A percentile compares a stretch with the other conserved stretches of the same genome.
phyloP scores from a whole-genome alignment of 495 filamentous ascomycete species.

The Hypomontagnella submonticulosa region DNA sequence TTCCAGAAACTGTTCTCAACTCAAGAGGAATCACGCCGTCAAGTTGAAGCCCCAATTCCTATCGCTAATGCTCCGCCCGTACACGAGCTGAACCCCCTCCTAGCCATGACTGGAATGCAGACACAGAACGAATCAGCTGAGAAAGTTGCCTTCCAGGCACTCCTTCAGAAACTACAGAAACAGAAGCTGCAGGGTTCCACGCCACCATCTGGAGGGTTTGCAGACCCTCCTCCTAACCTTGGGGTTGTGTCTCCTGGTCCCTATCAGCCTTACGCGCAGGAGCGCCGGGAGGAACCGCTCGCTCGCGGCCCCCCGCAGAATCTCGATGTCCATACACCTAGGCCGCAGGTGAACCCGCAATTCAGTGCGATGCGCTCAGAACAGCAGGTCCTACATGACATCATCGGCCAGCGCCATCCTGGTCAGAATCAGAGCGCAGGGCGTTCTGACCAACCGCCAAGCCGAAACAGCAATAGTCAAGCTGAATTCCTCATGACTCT shows the following conservation, averaged over 20 bases:
- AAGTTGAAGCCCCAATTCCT: slow-evolving; percentile 62
- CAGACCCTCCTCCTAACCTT: slow-evolving; percentile 49
- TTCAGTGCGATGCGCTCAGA: slow-evolving; percentile 57
- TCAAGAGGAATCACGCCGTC: slow-evolving; percentile 67
- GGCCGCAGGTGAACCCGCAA: slow-evolving; percentile 53
- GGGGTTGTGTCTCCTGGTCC: slow-evolving; percentile 54
- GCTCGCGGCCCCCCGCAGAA: slow-evolving; percentile 47
- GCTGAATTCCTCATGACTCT: slow-evolving; percentile 66
- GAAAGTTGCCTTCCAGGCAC: slow-evolving; percentile 88
- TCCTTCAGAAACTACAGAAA: slow-evolving; percentile 81
- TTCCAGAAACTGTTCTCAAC: slow-evolving; percentile 86
- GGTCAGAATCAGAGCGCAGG: slow-evolving; percentile 48
- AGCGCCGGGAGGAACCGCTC: slow-evolving; percentile 54
- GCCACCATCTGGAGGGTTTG: slow-evolving; percentile 39
- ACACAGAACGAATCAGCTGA: slow-evolving; percentile 72
- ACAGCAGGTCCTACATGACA: slow-evolving; percentile 62
- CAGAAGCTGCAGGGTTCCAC: slow-evolving; percentile 45
- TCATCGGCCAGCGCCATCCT: slow-evolving; percentile 62
- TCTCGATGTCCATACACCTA: slow-evolving; percentile 59
- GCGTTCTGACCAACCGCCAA: slow-evolving; percentile 52
- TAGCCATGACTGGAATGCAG: slow-evolving; percentile 44
- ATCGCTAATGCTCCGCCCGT: slow-evolving; percentile 41
- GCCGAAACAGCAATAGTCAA: slow-evolving; percentile 58
- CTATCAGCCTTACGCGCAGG: slow-evolving; percentile 56
- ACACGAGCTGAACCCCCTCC: slow-evolving; percentile 44